phyloP scores from a whole-genome alignment of 2,329 filamentous ascomycete genomes.

The Neoarthrinium moseri region DNA sequence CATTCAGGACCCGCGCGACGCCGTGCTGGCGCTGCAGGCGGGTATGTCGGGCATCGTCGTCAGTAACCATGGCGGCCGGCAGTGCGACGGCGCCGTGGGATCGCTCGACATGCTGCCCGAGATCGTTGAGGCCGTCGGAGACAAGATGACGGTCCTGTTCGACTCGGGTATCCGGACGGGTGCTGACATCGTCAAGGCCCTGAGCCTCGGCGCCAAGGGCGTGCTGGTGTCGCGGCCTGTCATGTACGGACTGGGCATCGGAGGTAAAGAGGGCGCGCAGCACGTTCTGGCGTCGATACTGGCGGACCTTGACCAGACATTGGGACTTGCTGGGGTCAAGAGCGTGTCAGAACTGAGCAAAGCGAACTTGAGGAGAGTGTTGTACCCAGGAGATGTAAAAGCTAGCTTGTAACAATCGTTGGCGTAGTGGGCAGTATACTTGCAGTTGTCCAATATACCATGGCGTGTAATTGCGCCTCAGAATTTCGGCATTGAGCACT shows the following conservation, averaged over 20 bases:
- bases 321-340: slow-evolving; percentile 53
- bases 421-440: no score
- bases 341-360: slow-evolving; percentile 35
- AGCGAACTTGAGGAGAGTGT: slow-evolving; percentile 29
- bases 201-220: slow-evolving; percentile 45
- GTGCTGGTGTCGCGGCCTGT: slow-evolving; percentile 53
- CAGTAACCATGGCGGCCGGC: slow-evolving; percentile 50
- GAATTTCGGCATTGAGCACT: no score
- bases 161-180: slow-evolving; percentile 52
- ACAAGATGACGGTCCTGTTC: slow-evolving; percentile 45
- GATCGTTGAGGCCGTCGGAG: slow-evolving; percentile 51
- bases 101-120: slow-evolving; percentile 40
- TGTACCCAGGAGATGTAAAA: slow-evolving; percentile 31
- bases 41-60: slow-evolving; percentile 49
- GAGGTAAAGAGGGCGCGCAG: slow-evolving; percentile 48
- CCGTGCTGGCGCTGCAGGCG: slow-evolving; percentile 38
- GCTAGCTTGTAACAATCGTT: slow-evolving; percentile 29
- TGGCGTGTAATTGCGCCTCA: no score
- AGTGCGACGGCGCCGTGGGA: slow-evolving; percentile 27
- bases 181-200: slow-evolving; percentile 55
- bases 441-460: no score
- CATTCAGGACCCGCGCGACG: slow-evolving; percentile 50
- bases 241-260: slow-evolving; percentile 51
- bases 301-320: slow-evolving; percentile 53
- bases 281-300: slow-evolving; percentile 47